Conservation (phyloP, 768 basidiomycete genomes). For the Kwoniella sp. region DNA sequence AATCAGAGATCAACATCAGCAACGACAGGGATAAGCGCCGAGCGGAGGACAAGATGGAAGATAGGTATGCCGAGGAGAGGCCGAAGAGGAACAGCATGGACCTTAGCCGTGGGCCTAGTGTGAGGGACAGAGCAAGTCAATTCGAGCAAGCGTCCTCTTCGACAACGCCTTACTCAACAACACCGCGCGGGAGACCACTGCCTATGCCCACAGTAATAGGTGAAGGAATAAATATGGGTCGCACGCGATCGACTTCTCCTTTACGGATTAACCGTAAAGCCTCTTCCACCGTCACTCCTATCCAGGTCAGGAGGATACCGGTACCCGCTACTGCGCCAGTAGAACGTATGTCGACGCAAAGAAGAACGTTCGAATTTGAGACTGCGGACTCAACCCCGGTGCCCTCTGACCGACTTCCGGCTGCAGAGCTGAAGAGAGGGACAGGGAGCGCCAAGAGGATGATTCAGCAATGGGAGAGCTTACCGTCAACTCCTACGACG, state of each 20-base stretch:
- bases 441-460: conserved; percentile 42
- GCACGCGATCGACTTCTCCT: conserved; percentile 39
- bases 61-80: conserved; percentile 16
- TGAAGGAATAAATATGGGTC: conserved; percentile 4
- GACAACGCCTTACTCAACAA: conserved; percentile 15
- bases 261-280: conserved; percentile 26
- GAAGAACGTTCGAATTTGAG: conserved; percentile 20
- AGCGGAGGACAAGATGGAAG: conserved; percentile 11
- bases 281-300: conserved; percentile 17
- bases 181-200: conserved; percentile 21
- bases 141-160: conserved; percentile 32
- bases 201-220: conserved; percentile 6
- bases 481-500: conserved; percentile 12
- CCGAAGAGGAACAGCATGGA: conserved; percentile 22
- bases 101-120: conserved; percentile 31
- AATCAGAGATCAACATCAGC: conserved; percentile 4
- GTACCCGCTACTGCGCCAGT: conserved; percentile 39
- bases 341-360: conserved; percentile 15
- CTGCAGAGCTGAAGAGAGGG: conserved; percentile 36
- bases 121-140: conserved; percentile 39
- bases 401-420: neutral
- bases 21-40: neutral
- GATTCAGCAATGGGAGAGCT: conserved; percentile 50
- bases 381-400: neutral
- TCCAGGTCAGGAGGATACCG: conserved; percentile 23